These are phyloP conservation scores for Cladophialophora exuberans DNA, from an alignment of 2,329 filamentous ascomycete species.

Conservation along the genomic window DNA sequence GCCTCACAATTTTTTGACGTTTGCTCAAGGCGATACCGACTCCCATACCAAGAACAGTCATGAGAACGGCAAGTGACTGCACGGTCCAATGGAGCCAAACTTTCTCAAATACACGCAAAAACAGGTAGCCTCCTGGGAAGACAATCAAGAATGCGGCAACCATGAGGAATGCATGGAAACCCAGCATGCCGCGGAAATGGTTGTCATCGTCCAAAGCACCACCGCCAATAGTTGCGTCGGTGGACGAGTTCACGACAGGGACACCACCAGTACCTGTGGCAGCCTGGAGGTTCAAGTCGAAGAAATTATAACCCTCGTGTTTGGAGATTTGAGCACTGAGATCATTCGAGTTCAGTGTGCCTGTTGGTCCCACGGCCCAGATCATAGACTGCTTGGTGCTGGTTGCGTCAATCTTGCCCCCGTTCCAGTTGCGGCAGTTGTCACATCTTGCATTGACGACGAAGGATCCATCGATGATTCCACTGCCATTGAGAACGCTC, in stretches of 20 bases:
- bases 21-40: slow-evolving; percentile 59
- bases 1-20: slow-evolving; percentile 60
- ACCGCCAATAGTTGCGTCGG: slow-evolving; percentile 43
- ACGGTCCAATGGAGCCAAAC: slow-evolving; percentile 60
- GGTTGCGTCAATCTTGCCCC: slow-evolving; percentile 56
- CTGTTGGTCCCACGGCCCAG: slow-evolving; percentile 59
- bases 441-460: slow-evolving; percentile 58
- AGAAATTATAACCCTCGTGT: slow-evolving; percentile 59
- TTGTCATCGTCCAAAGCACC: slow-evolving; percentile 25
- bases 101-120: slow-evolving; percentile 56
- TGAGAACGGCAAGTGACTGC: slow-evolving; percentile 54
- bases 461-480: slow-evolving; percentile 47
- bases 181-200: slow-evolving; percentile 19
- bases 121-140: slow-evolving; percentile 59
- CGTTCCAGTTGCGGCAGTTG: slow-evolving; percentile 58
- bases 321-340: slow-evolving; percentile 52
- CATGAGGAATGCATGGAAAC: slow-evolving; percentile 54
- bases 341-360: slow-evolving; percentile 47
- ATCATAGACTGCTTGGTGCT: slow-evolving; percentile 55
- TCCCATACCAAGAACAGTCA: slow-evolving; percentile 55
- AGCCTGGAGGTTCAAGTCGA: slow-evolving; percentile 59
- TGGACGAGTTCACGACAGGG: slow-evolving; percentile 37
- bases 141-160: slow-evolving; percentile 58
- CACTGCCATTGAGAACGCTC: slow-evolving; percentile 52
- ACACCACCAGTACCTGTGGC: slow-evolving; percentile 53